phyloP scores from a whole-genome alignment of 2,329 filamentous ascomycete species.

The Alternaria panax region DNA sequence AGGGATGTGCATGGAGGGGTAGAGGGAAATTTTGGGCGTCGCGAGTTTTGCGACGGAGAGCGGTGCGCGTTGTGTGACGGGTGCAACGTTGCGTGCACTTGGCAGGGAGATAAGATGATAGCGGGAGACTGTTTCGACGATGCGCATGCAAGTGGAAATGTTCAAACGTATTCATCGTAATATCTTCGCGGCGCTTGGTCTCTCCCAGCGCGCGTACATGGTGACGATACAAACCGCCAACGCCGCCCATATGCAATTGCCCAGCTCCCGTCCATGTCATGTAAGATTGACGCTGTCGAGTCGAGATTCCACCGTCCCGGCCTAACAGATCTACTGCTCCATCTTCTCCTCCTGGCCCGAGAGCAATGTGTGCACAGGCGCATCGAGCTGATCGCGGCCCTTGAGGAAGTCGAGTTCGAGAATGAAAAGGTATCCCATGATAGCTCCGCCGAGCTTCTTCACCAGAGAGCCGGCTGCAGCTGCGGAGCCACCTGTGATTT shows the following conservation, averaged over 20 bases:
- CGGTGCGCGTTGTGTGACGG: background rate
- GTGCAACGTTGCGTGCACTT: background rate
- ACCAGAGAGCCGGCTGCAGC: constrained; percentile 87
- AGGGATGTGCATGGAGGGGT: constrained; percentile 17
- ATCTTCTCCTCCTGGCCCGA: constrained; percentile 63
- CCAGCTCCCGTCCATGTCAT: constrained; percentile 17
- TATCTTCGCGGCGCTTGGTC: background rate
- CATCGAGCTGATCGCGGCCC: constrained; percentile 86
- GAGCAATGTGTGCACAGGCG: constrained; percentile 83
- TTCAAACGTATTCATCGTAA: background rate
- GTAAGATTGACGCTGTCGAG: constrained; percentile 1
- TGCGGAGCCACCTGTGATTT: constrained; percentile 79
- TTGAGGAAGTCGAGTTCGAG: constrained; percentile 94
- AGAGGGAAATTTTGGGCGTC: constrained; percentile 9
- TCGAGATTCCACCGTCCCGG: background rate
- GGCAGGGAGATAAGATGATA: background rate
- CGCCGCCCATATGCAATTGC: constrained; percentile 31
- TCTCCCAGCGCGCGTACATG: background rate
- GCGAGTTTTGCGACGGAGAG: constrained; percentile 11
- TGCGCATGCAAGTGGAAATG: background rate
- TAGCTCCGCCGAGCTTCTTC: constrained; percentile 80
- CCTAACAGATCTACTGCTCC: constrained; percentile 6
- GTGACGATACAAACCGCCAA: constrained; percentile 20
- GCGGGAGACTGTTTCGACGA: no score
- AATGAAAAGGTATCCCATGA: constrained; percentile 92